Evolutionary conservation across 2,329 filamentous ascomycete genomes (phyloP).

Genomic region (Trichoderma breve): DNA sequence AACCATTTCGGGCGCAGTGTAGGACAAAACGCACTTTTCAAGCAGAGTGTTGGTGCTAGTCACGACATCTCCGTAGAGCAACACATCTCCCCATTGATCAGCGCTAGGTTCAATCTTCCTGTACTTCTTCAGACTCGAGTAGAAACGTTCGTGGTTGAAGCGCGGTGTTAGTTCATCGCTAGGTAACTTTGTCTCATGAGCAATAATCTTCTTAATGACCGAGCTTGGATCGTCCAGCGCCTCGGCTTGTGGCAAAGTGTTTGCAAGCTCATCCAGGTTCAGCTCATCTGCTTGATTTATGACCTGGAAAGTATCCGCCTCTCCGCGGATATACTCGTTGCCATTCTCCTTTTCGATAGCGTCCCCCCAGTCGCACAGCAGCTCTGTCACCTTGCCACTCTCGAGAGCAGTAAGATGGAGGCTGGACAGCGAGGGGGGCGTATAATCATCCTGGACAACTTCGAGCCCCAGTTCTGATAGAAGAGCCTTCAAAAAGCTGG

Average conservation of each 20-base stretch:
- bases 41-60: slow-evolving; percentile 92
- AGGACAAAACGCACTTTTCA: slow-evolving; percentile 64
- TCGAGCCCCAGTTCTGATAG: slow-evolving; percentile 78
- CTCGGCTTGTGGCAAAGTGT: slow-evolving; percentile 44
- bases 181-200: slow-evolving; percentile 68
- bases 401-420: slow-evolving; percentile 76
- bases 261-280: slow-evolving; percentile 54
- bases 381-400: slow-evolving; percentile 61
- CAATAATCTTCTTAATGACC: slow-evolving; percentile 69
- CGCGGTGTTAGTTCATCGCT: slow-evolving; percentile 72
- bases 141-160: slow-evolving; percentile 83
- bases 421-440: slow-evolving; percentile 75
- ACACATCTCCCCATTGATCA: slow-evolving; percentile 67
- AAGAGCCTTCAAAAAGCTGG: slow-evolving; percentile 75
- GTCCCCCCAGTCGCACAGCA: slow-evolving; percentile 65
- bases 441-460: slow-evolving; percentile 65
- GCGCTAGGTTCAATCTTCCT: slow-evolving; percentile 55
- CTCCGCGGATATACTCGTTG: slow-evolving; percentile 72
- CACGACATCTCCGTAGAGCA: slow-evolving; percentile 88
- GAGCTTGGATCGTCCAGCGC: slow-evolving; percentile 69
- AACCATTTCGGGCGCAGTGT: background rate
- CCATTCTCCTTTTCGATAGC: slow-evolving; percentile 64
- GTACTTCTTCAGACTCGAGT: slow-evolving; percentile 66
- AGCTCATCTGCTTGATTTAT: slow-evolving; percentile 63
- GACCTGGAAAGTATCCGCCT: slow-evolving; percentile 79